Conservation (phyloP, 2,329 filamentous ascomycete genomes). For the Penicillium griseofulvum region DNA sequence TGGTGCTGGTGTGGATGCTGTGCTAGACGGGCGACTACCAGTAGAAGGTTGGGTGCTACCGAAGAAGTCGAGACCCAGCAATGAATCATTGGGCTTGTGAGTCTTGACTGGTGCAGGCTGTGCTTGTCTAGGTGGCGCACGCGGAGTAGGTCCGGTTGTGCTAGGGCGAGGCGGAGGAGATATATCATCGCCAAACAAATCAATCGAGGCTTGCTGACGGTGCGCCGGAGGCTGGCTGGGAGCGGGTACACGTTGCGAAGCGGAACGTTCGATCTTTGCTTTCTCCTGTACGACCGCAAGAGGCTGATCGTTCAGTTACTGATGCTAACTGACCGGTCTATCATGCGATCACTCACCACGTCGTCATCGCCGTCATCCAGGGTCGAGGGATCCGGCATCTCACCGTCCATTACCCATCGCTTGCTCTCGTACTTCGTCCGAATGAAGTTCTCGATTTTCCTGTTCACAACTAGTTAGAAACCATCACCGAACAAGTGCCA, state of each 20-base stretch:
- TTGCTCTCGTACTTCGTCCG: conserved; percentile 98
- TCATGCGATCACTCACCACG: conserved; percentile 52
- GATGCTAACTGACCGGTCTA: background rate
- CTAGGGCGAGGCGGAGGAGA: conserved; percentile 67
- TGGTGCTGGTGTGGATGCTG: conserved; percentile 60
- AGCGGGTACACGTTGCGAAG: conserved; percentile 51
- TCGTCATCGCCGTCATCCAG: conserved; percentile 89
- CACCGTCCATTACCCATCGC: conserved; percentile 98
- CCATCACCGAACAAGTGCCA: background rate
- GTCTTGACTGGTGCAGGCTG: conserved; percentile 52
- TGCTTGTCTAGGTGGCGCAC: conserved; percentile 66
- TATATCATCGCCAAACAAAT: conserved; percentile 77
- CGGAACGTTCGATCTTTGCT: conserved; percentile 63
- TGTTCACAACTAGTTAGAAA: conserved; percentile 27
- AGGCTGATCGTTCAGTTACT: conserved; percentile 47
- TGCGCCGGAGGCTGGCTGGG: conserved; percentile 47
- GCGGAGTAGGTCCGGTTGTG: conserved; percentile 65
- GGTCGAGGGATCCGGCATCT: conserved; percentile 86
- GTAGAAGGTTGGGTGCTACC: conserved; percentile 67
- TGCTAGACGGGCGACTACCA: conserved; percentile 75
- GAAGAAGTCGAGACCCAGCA: conserved; percentile 91
- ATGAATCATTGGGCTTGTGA: conserved; percentile 75
- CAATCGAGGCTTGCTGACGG: conserved; percentile 55
- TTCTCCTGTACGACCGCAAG: conserved; percentile 67
- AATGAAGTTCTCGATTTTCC: conserved; percentile 99